These are phyloP conservation scores for Microcyclosporella mali DNA, from an alignment of 2,329 filamentous ascomycete species.

Conservation along the genomic window DNA sequence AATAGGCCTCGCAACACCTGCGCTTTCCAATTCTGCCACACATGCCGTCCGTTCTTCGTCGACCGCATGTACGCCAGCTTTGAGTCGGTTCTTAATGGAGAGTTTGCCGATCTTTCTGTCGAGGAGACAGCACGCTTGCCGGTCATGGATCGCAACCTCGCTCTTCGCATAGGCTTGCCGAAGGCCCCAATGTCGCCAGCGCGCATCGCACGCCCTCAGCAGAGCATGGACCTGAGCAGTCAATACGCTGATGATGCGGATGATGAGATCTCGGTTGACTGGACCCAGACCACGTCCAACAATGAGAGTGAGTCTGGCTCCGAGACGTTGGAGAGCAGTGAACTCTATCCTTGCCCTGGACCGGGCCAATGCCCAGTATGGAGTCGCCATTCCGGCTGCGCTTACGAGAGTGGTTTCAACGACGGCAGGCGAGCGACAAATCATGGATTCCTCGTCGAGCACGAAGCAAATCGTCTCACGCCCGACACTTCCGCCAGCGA, in stretches of 20 bases:
- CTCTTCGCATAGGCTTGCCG: slow-evolving; percentile 32
- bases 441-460: slow-evolving; percentile 20
- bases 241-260: slow-evolving; percentile 14
- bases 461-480: slow-evolving; percentile 13
- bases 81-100: slow-evolving; percentile 36
- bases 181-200: slow-evolving; percentile 3
- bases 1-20: slow-evolving; percentile 29
- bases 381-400: slow-evolving; percentile 24
- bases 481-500: slow-evolving; percentile 18
- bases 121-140: slow-evolving; percentile 31
- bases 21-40: slow-evolving; percentile 42
- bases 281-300: slow-evolving; percentile 21
- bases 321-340: slow-evolving; percentile 10
- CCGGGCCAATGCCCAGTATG: slow-evolving; percentile 24
- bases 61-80: slow-evolving; percentile 44
- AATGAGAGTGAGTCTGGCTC: slow-evolving; percentile 19
- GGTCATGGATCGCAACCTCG: slow-evolving; percentile 31
- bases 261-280: slow-evolving; percentile 22
- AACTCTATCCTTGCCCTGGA: slow-evolving; percentile 25
- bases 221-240: slow-evolving; percentile 26
- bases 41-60: slow-evolving; percentile 46
- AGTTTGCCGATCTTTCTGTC: slow-evolving; percentile 30
- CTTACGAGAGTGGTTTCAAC: slow-evolving; percentile 27
- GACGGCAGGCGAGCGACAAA: slow-evolving; percentile 26
- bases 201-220: slow-evolving; percentile 5